Evolutionary conservation across 495 filamentous ascomycete genomes (phyloP).

Genomic region (Aspergillus bertholletiae): DNA sequence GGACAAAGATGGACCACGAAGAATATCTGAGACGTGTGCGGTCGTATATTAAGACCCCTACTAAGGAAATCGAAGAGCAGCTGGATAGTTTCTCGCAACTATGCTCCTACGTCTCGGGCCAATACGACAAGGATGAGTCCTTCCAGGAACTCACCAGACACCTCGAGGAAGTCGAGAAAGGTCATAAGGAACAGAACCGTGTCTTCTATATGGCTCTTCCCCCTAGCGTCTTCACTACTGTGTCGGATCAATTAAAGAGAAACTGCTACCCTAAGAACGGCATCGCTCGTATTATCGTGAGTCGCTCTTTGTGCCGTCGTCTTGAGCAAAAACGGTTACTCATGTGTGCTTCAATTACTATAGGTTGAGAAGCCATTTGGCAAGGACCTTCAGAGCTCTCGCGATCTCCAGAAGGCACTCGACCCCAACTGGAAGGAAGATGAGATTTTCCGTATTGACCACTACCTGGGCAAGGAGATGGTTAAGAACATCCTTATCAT

Average conservation of each 20-base stretch:
- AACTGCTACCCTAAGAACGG: slow-evolving; percentile 91
- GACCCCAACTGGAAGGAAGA: slow-evolving; percentile 99
- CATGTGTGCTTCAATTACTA: slow-evolving; percentile 13
- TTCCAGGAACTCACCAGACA: slow-evolving; percentile 88
- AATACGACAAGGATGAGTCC: slow-evolving; percentile 96
- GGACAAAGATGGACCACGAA: slow-evolving; percentile 98
- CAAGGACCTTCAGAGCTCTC: slow-evolving; percentile 91
- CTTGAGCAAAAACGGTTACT: background rate
- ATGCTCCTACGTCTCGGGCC: slow-evolving; percentile 91
- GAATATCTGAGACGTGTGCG: slow-evolving; percentile 92
- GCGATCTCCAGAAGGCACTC: slow-evolving; percentile 90
- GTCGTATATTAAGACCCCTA: slow-evolving; percentile 98
- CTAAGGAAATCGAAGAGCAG: slow-evolving; percentile 95
- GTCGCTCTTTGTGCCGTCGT: slow-evolving; percentile 11
- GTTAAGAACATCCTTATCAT: slow-evolving; percentile 99
- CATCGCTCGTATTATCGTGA: slow-evolving; percentile 88
- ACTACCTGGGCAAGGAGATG: slow-evolving; percentile 99
- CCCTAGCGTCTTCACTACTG: slow-evolving; percentile 95
- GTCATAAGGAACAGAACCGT: slow-evolving; percentile 77
- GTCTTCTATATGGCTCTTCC: slow-evolving; percentile 99
- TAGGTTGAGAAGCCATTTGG: slow-evolving; percentile 99
- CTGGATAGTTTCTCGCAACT: slow-evolving; percentile 81
- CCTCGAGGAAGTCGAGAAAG: slow-evolving; percentile 81
- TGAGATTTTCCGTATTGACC: slow-evolving; percentile 99
- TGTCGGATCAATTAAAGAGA: slow-evolving; percentile 93